Evolutionary conservation across 495 filamentous ascomycete genomes (phyloP).

Genomic region (Pyrenopolyporus hunteri): DNA sequence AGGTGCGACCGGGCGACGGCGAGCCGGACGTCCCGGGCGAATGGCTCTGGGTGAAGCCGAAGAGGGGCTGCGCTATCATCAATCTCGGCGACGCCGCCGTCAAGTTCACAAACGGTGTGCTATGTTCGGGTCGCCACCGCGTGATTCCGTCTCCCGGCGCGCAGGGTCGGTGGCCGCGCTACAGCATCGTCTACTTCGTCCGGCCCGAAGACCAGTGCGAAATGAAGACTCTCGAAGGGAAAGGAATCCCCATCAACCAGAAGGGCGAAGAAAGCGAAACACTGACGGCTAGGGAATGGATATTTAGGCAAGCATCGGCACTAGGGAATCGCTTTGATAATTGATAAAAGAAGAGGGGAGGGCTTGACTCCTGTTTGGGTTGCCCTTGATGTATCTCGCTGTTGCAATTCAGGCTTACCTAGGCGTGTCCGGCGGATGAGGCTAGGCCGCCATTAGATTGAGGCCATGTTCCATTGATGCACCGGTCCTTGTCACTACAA

Average conservation of each 20-base stretch:
- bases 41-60: constrained; percentile 66
- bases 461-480: too few species aligned
- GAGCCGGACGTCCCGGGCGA: constrained; percentile 47
- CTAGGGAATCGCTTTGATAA: constrained; percentile 27
- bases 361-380: not conserved
- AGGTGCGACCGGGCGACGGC: constrained; percentile 27
- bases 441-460: too few species aligned
- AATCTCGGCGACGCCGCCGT: constrained; percentile 72
- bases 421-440: too few species aligned
- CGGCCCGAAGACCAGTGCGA: constrained; percentile 63
- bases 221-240: constrained; percentile 51
- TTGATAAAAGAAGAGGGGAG: not conserved
- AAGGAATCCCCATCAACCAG: constrained; percentile 37
- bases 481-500: too few species aligned
- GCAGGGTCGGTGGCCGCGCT: constrained; percentile 58
- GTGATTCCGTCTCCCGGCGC: constrained; percentile 63
- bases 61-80: constrained; percentile 63
- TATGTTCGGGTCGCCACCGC: constrained; percentile 68
- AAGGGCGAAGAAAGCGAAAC: constrained; percentile 42
- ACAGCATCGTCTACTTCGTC: constrained; percentile 68
- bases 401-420: too few species aligned
- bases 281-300: constrained; percentile 31
- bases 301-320: constrained; percentile 18
- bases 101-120: constrained; percentile 65
- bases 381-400: not conserved